These are phyloP conservation scores for Knoxdaviesia capensis DNA, from an alignment of 2,329 filamentous ascomycete genomes.

Conservation along the genomic window DNA sequence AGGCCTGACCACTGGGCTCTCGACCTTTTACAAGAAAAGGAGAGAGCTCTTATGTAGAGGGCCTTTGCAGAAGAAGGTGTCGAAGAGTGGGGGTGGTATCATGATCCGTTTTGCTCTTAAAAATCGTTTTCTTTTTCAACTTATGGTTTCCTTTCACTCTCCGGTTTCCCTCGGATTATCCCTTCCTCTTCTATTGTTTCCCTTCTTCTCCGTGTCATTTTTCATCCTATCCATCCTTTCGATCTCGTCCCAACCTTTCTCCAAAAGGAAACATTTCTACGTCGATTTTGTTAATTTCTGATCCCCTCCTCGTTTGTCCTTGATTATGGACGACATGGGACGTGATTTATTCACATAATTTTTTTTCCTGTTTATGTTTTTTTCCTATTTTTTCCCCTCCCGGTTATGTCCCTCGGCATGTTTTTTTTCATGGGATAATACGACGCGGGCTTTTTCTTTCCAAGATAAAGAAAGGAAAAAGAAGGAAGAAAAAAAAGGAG, in stretches of 20 bases:
- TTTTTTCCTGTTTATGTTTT: neutral
- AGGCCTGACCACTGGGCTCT: no score
- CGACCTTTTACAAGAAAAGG: no score
- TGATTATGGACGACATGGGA: no score
- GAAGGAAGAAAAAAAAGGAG: no score
- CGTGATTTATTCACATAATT: neutral
- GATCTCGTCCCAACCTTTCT: neutral
- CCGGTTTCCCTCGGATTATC: neutral
- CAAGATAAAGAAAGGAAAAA: no score
- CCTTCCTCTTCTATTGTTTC: slow-evolving; percentile 4
- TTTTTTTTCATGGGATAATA: slow-evolving; percentile 2
- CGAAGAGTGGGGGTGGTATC: neutral
- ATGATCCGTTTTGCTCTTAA: slow-evolving; percentile 8
- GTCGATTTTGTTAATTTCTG: no score
- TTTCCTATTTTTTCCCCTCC: slow-evolving; percentile 1
- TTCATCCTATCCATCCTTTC: slow-evolving; percentile 10
- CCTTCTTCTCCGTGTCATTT: slow-evolving; percentile 7
- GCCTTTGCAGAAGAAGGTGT: no score
- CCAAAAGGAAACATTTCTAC: neutral
- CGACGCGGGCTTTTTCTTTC: neutral
- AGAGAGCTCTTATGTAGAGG: no score
- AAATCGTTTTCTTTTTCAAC: slow-evolving; percentile 8
- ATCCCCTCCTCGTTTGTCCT: no score
- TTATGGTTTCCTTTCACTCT: slow-evolving; percentile 4
- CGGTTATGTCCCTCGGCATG: neutral